A percentile compares a stretch with the other conserved stretches of the same genome.
phyloP scores from a whole-genome alignment of 192 early-diverging fungal genomes.

The Chytriomyces confervae region DNA sequence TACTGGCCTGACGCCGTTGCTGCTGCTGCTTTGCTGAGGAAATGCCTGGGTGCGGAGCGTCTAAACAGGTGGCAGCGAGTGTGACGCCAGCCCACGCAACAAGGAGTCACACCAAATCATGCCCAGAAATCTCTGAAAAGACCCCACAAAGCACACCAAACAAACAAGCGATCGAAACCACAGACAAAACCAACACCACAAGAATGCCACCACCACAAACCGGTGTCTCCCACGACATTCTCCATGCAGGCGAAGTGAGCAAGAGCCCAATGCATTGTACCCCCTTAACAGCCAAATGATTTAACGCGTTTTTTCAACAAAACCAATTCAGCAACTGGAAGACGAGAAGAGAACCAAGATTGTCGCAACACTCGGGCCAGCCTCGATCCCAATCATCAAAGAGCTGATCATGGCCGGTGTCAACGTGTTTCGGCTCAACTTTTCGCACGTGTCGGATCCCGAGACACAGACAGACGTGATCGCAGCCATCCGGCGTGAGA shows the following conservation, averaged over 20 bases:
- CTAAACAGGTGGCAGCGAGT: not conserved
- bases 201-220: not conserved
- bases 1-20: not conserved
- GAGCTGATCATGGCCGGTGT: slow-evolving; percentile 58
- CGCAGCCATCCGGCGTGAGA: slow-evolving; percentile 51
- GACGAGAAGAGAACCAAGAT: slow-evolving; percentile 41
- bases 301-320: not conserved
- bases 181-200: not conserved
- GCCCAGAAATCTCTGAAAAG: not conserved
- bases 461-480: slow-evolving; percentile 54
- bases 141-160: not conserved
- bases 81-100: not conserved
- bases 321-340: slow-evolving; percentile 12
- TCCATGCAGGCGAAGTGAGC: slow-evolving; percentile 19
- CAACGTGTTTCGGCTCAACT: slow-evolving; percentile 62
- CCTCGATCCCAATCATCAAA: slow-evolving; percentile 54
- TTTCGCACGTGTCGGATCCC: slow-evolving; percentile 57
- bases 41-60: not conserved
- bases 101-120: not conserved
- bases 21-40: not conserved
- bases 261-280: not conserved
- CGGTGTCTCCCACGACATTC: slow-evolving; percentile 27
- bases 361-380: slow-evolving; percentile 62
- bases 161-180: not conserved
- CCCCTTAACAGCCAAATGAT: not conserved